Base-by-base conservation (phyloP, 805 yeast genomes). In the Isabelozyma pseudorhagii region DNA sequence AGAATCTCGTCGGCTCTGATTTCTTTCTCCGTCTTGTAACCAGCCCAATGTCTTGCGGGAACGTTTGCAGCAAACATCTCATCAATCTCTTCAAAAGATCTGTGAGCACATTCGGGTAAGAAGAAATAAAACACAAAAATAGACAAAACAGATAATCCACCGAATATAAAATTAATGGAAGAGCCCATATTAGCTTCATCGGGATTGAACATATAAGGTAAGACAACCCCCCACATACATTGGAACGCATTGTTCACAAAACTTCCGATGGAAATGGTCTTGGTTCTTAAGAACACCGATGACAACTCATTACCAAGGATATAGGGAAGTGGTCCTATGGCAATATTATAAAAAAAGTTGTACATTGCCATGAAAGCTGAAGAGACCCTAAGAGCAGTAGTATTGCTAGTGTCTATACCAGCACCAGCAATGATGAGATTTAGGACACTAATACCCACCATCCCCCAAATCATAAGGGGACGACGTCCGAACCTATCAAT, bases 181-280 rank as follows among this genome's bases (percentile, higher is more conserved):
- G 75, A 76, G 17, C 76, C 69, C 74, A 74, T 61, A 53, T 78
- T 69, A 48, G 74, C 78, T 38, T 66, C 62, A 14, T 61, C 60
- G 2, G 78, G 71, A 54, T 77, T 78, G 57, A 78, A 64, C 79
- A 78, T 69, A 54, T 74, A 75, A 11, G 82, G 83, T 39, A 46
- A 48, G 42, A 70, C 63, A 47, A 72, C 62, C 8, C 68, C 53
- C 56, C 63, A 59, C 52, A 66, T 60, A 46, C 63, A 62, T 47
- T 59, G 62, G 39, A 62, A 57, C 14, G 61, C 49, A 50, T 64
- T 60, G 29, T 46, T 41, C 6, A 42, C 15, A 14, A 27, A 25
- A 14, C 17, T 10, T 49, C 68, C 61, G n/a, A 58, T 18, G 40
- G 69, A 68, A 43, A 71, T 56, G 5, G 77, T 65, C 54, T 71